Evolutionary conservation across 192 early-diverging fungal genomes (phyloP), one percentile per base, ranked within the genome.

Genomic region (Backusella tuberculispora): DNA sequence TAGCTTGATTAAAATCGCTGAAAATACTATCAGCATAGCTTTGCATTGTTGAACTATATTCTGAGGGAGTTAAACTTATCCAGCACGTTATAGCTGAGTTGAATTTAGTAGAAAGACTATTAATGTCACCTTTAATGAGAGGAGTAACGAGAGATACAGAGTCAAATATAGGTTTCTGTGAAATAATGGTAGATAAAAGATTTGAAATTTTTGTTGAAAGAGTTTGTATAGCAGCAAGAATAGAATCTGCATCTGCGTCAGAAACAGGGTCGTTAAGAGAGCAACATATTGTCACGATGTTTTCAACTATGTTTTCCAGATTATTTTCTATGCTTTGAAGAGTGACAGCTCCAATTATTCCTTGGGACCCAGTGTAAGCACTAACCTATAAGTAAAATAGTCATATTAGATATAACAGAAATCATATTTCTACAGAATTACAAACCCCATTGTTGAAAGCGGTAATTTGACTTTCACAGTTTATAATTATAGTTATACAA

Each of bases 91-190:
- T 37, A 9, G 53, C 37, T 7, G 45, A n/a, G 26, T 24, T 38
- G 6, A 48, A 40, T 48, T 40, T 8, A 6, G 21, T 40, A 12
- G 48, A 15, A 10, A 71, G 34, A 17, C 5, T n/a, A 13, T 21
- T 53, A 7, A 71, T 24, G 7, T 71, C 47, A 19, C 5, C 17
- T 2, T 17, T 38, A n/a, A 71, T 48, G 13, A 71, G 19, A 10
- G 48, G 14, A 24, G 48, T 69, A 6, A 63, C 50, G 4, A 66
- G 50, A 13, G 17, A 43, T n/a, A 71, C 53, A 14, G 29, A 9
- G 40, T 9, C 68, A n/a, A 65, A 65, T 14, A 46, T 34, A 19
- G 69, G 38, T 17, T 71, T 71, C 69, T 71, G 10, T 45, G 34
- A 38, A 1, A 56, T 48, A 14, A 71, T 71, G 15, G 47, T 24